Base-by-base conservation (phyloP, 345 rosid genomes). In the Fremontodendron californicum region DNA sequence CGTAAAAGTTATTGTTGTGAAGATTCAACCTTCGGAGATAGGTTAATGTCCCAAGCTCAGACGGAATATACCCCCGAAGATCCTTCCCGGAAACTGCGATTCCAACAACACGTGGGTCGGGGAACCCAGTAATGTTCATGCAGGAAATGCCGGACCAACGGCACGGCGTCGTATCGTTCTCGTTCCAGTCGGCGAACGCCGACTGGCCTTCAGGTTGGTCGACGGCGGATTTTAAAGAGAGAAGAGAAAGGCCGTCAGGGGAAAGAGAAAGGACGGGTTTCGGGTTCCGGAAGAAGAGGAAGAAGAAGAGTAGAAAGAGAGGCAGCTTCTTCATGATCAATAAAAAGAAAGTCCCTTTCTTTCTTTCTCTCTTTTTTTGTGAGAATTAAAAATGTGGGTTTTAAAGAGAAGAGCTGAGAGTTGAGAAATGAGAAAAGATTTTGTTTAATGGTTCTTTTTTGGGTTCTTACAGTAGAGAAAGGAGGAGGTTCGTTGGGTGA, bases 61-160 rank as follows among this genome's bases (percentile, higher is more conserved):
- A 93, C 1, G 99, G 99, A 45, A 93, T 91, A 39, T 96, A 93
- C 2, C 99, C 98, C 8, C 90, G 89, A 65, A 96, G 93, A 69
- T 71, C 76, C 78, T 88, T 86, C 0, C 89, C 97, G 78, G 99
- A 67, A 55, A 93, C 57, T 6, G 97, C 78, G 75, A 96, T 84
- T 15, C 95, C 95, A 21, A 93, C 95, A 69, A 96, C 99, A 54
- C 97, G 92, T 0, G 91, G 86, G 78, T 75, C 87, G 0, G 93
- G 73, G 69, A 71, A 75, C 9, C 82, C 93, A n/a, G 98, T 73
- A 68, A 89, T 75, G 84, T 92, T 92, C 87, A 77, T 87, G 84
- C 99, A 96, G n/a, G 96, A 87, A 75, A 96, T 74, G 42, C 99
- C 99, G 3, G 94, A 76, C 99, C 99, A 96, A 43, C 75, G 80